These are phyloP conservation scores for Aspergillus floridensis DNA, from an alignment of 2,329 filamentous ascomycete genomes.

Conservation along the genomic window DNA sequence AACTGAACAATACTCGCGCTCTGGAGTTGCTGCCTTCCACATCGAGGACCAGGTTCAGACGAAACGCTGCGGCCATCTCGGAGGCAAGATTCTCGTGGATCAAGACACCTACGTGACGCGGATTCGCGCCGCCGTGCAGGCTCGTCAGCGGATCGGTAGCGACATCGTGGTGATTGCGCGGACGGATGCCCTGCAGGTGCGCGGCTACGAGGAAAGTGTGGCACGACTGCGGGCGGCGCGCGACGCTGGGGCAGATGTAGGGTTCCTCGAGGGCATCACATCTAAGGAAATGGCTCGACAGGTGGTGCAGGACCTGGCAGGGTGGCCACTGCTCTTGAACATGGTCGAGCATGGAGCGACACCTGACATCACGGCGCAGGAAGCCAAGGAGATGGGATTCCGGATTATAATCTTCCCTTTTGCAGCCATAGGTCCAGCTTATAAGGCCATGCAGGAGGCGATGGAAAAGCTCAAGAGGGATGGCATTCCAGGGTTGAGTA, in stretches of 20 bases:
- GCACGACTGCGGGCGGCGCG: constrained; percentile 39
- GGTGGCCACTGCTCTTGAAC: constrained; percentile 44
- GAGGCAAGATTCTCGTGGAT: constrained; percentile 41
- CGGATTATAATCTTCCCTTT: constrained; percentile 45
- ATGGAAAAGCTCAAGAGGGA: constrained; percentile 38
- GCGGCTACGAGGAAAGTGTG: constrained; percentile 43
- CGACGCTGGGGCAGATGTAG: constrained; percentile 42
- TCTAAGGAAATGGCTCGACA: constrained; percentile 38
- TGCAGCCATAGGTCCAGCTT: constrained; percentile 39
- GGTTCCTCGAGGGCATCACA: constrained; percentile 43
- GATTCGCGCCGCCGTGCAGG: constrained; percentile 39
- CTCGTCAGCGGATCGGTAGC: constrained; percentile 33
- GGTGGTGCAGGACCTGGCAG: constrained; percentile 36
- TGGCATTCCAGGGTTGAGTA: constrained; percentile 32
- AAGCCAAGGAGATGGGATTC: constrained; percentile 43
- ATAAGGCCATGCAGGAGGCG: constrained; percentile 35
- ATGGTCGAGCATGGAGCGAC: constrained; percentile 46
- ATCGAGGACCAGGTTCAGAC: constrained; percentile 57
- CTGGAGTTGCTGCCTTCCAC: constrained; percentile 56
- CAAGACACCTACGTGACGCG: constrained; percentile 33
- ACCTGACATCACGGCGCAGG: constrained; percentile 38
- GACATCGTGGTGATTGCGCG: constrained; percentile 48
- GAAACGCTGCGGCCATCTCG: constrained; percentile 43
- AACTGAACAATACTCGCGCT: constrained; percentile 50
- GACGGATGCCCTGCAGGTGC: constrained; percentile 37